phyloP scores from a whole-genome alignment of 495 filamentous ascomycete species.

The Penicillium goetzii region DNA sequence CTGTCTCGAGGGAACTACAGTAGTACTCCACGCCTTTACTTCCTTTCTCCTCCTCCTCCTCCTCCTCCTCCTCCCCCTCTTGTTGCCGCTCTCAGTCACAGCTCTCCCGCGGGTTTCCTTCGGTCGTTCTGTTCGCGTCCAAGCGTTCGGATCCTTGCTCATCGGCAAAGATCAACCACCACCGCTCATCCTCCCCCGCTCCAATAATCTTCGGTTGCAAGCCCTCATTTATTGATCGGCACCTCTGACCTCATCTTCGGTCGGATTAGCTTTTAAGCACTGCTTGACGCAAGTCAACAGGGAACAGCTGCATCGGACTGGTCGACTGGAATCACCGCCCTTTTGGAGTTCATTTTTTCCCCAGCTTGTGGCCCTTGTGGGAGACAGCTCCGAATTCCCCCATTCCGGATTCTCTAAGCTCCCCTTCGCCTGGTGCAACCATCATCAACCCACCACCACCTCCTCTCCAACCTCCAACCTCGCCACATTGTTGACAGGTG shows the following conservation, averaged over 20 bases:
- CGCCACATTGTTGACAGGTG: constrained; percentile 36
- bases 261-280: constrained; percentile 13
- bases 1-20: not conserved
- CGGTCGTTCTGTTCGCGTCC: not conserved
- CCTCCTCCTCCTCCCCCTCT: constrained; percentile 5
- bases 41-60: not conserved
- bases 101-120: not conserved
- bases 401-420: constrained; percentile 24
- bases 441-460: constrained; percentile 1
- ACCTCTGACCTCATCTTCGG: constrained; percentile 25
- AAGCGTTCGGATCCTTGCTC: constrained; percentile 1
- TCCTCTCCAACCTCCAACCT: constrained; percentile 6
- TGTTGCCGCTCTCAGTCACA: constrained; percentile 1
- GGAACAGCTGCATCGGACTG: constrained; percentile 10
- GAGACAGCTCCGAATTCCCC: constrained; percentile 21
- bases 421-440: constrained; percentile 26
- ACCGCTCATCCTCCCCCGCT: constrained; percentile 10
- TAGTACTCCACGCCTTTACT: not conserved
- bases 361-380: not conserved
- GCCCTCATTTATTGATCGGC: constrained; percentile 16
- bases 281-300: constrained; percentile 2
- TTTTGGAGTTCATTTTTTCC: constrained; percentile 5
- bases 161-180: not conserved
- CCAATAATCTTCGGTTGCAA: constrained; percentile 1
- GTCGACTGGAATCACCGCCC: constrained; percentile 23